Evolutionary conservation across 768 basidiomycete genomes (phyloP).

Genomic region (Suillus paluster): DNA sequence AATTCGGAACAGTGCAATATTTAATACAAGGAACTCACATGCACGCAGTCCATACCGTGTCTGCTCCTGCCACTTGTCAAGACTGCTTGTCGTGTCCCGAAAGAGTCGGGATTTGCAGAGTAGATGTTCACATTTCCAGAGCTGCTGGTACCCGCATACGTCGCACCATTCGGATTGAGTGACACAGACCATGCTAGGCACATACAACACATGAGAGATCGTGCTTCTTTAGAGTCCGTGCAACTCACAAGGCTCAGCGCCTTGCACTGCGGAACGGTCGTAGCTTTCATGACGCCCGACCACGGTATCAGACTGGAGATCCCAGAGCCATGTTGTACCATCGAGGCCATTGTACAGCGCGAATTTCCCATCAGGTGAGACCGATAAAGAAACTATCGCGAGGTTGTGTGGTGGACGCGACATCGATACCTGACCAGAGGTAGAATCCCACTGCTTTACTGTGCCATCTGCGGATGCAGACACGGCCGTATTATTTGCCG

Average conservation of each 20-base stretch:
- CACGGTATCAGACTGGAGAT: slow-evolving; percentile 63
- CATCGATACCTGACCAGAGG: slow-evolving; percentile 63
- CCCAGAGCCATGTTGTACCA: slow-evolving; percentile 78
- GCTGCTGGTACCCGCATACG: slow-evolving; percentile 74
- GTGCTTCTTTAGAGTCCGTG: background rate
- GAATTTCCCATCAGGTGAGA: slow-evolving; percentile 62
- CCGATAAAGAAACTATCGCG: slow-evolving; percentile 82
- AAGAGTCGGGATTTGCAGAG: slow-evolving; percentile 68
- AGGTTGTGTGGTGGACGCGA: slow-evolving; percentile 79
- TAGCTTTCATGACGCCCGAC: slow-evolving; percentile 78
- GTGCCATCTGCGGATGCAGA: slow-evolving; percentile 82
- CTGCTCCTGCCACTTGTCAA: slow-evolving; percentile 72
- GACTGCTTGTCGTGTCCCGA: slow-evolving; percentile 63
- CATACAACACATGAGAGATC: slow-evolving; percentile 9
- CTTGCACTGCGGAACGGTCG: slow-evolving; percentile 54
- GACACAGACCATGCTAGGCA: slow-evolving; percentile 81
- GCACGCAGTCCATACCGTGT: slow-evolving; percentile 75
- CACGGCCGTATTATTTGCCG: slow-evolving; percentile 61
- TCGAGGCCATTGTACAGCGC: slow-evolving; percentile 85
- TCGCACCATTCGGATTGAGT: slow-evolving; percentile 72
- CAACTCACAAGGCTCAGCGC: slow-evolving; percentile 70
- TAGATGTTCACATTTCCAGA: slow-evolving; percentile 75
- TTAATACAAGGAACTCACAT: slow-evolving; percentile 51
- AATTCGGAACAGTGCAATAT: background rate
- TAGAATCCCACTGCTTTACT: slow-evolving; percentile 73